Percentiles rank a stretch among this genome's conserved stretches.
Conservation (phyloP, 441 rosid genomes). For the Croton laevigatus region DNA sequence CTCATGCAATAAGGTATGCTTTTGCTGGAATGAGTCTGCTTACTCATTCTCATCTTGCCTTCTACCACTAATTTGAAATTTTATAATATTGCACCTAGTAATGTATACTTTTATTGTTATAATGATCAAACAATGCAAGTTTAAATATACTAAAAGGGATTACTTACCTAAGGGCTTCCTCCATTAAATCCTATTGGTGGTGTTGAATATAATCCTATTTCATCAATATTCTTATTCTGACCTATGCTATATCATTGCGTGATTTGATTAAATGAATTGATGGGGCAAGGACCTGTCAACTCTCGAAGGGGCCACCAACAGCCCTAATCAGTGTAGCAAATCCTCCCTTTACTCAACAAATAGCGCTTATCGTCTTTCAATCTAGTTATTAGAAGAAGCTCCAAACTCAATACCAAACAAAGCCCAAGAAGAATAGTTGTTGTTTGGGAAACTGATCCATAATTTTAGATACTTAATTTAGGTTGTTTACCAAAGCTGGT, state of each 20-base stretch:
- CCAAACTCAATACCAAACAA: too few relatives aligned
- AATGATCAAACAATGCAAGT: background rate
- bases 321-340: too few relatives aligned
- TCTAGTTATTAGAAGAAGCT: too few relatives aligned
- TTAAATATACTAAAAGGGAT: background rate
- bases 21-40: constrained; percentile 19
- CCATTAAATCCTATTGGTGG: background rate
- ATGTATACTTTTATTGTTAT: background rate
- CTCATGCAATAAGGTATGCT: constrained; percentile 54
- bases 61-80: background rate
- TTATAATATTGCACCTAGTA: background rate
- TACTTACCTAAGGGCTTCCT: background rate
- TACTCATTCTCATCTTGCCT: background rate
- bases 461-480: too few relatives aligned
- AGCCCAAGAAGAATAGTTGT: background rate
- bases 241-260: background rate
- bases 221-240: background rate
- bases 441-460: too few relatives aligned
- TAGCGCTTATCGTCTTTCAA: too few relatives aligned
- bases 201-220: background rate
- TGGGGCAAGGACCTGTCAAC: too few relatives aligned
- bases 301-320: too few relatives aligned
- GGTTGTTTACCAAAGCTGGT: too few relatives aligned
- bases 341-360: too few relatives aligned
- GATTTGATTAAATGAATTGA: background rate